Evolutionary conservation across 2,329 filamentous ascomycete genomes (phyloP), one percentile per base, ranked within the genome.

Genomic region (Thelonectria discophora): DNA sequence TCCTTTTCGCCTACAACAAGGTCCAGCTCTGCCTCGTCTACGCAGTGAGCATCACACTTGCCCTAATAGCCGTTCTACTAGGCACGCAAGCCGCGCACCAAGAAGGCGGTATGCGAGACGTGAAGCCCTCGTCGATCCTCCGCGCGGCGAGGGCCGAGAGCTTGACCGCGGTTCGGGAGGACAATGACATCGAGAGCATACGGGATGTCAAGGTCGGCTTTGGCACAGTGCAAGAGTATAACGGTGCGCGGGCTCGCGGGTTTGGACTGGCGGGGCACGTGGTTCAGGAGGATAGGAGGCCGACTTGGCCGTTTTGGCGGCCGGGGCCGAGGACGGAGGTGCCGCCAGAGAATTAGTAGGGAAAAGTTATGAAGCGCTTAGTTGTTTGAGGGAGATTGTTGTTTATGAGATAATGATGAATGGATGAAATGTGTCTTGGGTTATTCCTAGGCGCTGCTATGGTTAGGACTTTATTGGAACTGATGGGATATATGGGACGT

Each of bases 121-220:
- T 46, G n/a, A 54, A 54, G n/a, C 51, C 51, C 34, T 54, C 51
- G 3, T 54, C 51, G 13, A 54, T 54, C 18, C 43, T 54, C 27
- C n/a, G 20, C 5, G 51, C 51, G 15, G 24, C 51, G 15, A 54
- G 51, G 21, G 51, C 21, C 6, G 21, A 27, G 24, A 45, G 40
- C n/a, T 37, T 54, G n/a, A 6, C 15, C 8, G 5, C 32, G 11
- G n/a, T 45, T 15, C 17, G 11, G 11, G 15, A 4, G 10, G 32
- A 24, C 3, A 7, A 20, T 17, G 17, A 21, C n/a, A 1, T 21
- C 5, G 51, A 34, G 27, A 30, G 27, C 3, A 24, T 46, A 6
- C 37, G 27, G 11, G 18, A 20, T 11, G 7, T n/a, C 11, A 46
- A 37, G n/a, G 17, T 54, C 20, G 51, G 27, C 8, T 54, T 46